Conservation (phyloP, 225 moss, liverwort and hornwort species). For the Pseudisothecium myosuroides region DNA sequence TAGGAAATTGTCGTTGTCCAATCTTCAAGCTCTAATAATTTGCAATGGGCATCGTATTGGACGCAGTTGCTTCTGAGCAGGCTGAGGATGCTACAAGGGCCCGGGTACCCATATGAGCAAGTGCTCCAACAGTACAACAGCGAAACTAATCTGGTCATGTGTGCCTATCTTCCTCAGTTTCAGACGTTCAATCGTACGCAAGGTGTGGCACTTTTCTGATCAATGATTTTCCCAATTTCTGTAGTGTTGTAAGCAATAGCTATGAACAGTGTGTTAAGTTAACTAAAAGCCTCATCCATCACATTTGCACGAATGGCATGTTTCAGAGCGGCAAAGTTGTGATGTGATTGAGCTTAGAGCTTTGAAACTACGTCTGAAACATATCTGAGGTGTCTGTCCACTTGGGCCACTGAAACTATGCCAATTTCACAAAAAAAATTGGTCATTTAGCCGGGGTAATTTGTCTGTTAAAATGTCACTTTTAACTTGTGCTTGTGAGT, state of each 20-base stretch:
- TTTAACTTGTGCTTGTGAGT: too few relatives aligned
- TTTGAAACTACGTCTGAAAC: background rate
- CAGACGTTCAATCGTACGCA: slow-evolving; percentile 29
- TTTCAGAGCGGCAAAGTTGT: background rate
- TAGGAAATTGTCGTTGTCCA: background rate
- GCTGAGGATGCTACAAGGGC: slow-evolving; percentile 46
- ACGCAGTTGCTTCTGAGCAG: slow-evolving; percentile 68
- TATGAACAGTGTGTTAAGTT: too few relatives aligned
- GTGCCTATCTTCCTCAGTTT: slow-evolving; percentile 65
- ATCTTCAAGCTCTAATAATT: background rate
- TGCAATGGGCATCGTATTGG: background rate
- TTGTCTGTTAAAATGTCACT: too few relatives aligned
- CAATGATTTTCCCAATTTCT: background rate
- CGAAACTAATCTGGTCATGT: slow-evolving; percentile 67
- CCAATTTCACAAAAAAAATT: too few relatives aligned
- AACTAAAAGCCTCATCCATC: too few relatives aligned
- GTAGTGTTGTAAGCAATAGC: too few relatives aligned
- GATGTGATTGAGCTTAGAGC: background rate
- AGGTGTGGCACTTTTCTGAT: slow-evolving; percentile 17
- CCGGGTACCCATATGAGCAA: slow-evolving; percentile 58
- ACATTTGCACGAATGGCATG: background rate
- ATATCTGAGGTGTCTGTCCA: too few relatives aligned
- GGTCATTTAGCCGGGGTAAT: background rate
- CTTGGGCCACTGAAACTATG: too few relatives aligned
- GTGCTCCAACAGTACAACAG: slow-evolving; percentile 42